These are phyloP conservation scores for Saccharomycopsis oosterbeekiorum DNA, from an alignment of 805 yeast species.

Conservation along the genomic window DNA sequence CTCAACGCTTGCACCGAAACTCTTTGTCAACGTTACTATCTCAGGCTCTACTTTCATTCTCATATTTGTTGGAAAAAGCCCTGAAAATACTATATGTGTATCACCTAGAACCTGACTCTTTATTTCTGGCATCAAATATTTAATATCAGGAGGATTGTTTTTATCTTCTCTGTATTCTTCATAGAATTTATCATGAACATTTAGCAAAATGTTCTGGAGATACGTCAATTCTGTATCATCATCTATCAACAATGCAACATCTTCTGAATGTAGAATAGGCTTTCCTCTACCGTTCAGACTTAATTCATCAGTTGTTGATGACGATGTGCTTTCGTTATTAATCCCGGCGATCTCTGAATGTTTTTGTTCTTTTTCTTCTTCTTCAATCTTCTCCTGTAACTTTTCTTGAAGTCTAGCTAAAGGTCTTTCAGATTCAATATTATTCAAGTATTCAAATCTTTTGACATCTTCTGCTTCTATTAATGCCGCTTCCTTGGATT, in stretches of 20 bases:
- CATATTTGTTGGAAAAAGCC: conserved; percentile 80
- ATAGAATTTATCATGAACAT: conserved; percentile 63
- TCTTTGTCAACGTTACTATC: conserved; percentile 83
- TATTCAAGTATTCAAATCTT: conserved; percentile 45
- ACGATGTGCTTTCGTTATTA: conserved; percentile 19
- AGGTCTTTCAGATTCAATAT: conserved; percentile 75
- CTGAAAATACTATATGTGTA: conserved; percentile 69
- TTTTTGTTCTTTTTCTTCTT: not conserved
- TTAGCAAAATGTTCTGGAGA: conserved; percentile 49
- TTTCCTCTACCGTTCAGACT: not conserved
- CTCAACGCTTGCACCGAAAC: conserved; percentile 83
- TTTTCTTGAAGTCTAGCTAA: conserved; percentile 73
- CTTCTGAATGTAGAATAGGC: conserved; percentile 18
- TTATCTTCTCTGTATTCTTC: conserved; percentile 35
- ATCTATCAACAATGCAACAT: conserved; percentile 52
- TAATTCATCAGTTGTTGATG: conserved; percentile 5
- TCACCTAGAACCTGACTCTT: conserved; percentile 60
- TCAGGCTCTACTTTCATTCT: conserved; percentile 57
- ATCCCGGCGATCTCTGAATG: conserved; percentile 23
- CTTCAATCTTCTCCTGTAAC: conserved; percentile 35
- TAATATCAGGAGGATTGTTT: conserved; percentile 53
- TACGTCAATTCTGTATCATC: conserved; percentile 70
- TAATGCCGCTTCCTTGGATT: conserved; percentile 9
- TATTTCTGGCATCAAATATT: conserved; percentile 63
- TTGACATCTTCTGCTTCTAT: conserved; percentile 27